Percentiles rank a stretch among this genome's conserved stretches.
Evolutionary conservation across 495 filamentous ascomycete genomes (phyloP).

Genomic region (Lepidopterella palustris): DNA sequence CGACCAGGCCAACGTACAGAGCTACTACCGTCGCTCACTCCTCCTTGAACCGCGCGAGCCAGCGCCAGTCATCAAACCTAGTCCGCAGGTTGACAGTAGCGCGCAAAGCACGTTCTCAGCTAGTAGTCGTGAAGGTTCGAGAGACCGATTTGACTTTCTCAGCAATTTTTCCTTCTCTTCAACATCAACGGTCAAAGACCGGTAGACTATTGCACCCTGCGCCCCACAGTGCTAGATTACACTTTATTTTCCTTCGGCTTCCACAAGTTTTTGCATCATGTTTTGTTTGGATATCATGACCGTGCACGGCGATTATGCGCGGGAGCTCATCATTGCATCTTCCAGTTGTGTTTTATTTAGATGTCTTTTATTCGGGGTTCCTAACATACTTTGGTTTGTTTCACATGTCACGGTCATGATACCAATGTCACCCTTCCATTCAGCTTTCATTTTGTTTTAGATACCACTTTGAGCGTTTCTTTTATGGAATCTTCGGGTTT

Average conservation of each 20-base stretch:
- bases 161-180: constrained; percentile 24
- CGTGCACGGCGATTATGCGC: not conserved
- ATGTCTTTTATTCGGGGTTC: constrained; percentile 3
- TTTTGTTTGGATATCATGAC: constrained; percentile 7
- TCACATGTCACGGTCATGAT: constrained; percentile 20
- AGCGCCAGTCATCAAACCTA: constrained; percentile 8
- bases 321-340: not conserved
- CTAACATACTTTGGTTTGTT: constrained; percentile 3
- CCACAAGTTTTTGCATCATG: not conserved
- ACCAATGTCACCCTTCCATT: constrained; percentile 11
- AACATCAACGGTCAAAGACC: constrained; percentile 19
- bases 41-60: constrained; percentile 76
- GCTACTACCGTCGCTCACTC: constrained; percentile 76
- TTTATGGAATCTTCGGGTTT: not conserved
- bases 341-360: not conserved
- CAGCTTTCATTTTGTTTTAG: constrained; percentile 13
- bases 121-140: constrained; percentile 19
- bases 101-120: constrained; percentile 8
- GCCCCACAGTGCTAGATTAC: constrained; percentile 8
- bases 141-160: constrained; percentile 27
- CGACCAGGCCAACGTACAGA: constrained; percentile 72
- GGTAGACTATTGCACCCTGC: constrained; percentile 3
- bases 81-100: constrained; percentile 11
- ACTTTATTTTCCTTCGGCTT: not conserved
- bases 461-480: constrained; percentile 28